Evolutionary conservation across 2,329 filamentous ascomycete species (phyloP).

Genomic region (Talaromyces sp.): DNA sequence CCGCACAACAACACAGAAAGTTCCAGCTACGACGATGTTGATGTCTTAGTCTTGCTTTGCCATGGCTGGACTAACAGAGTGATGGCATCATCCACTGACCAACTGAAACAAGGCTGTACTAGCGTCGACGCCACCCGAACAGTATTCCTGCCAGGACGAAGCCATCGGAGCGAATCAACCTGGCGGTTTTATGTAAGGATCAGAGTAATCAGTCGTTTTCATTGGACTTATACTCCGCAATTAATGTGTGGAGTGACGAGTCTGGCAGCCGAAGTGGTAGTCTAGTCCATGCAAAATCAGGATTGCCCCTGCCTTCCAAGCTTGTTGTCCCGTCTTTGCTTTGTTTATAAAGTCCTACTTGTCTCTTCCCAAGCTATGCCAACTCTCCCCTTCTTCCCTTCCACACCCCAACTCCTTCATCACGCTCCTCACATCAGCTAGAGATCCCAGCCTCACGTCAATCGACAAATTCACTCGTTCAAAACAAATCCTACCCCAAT

Average conservation of each 20-base stretch:
- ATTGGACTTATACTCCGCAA: neutral
- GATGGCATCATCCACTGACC: constrained; percentile 7
- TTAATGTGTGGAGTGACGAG: neutral
- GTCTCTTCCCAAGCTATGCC: neutral
- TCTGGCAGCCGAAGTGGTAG: neutral
- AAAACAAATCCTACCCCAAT: neutral
- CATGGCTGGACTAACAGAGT: neutral
- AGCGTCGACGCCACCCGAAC: constrained; percentile 12
- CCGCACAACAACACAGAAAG: neutral
- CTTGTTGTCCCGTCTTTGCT: neutral
- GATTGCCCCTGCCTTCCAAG: constrained; percentile 9
- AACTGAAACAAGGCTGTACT: constrained; percentile 11
- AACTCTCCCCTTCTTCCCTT: neutral
- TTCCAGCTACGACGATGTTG: neutral
- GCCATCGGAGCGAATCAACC: constrained; percentile 4
- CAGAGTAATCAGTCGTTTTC: neutral
- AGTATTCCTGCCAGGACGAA: neutral
- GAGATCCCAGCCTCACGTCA: neutral
- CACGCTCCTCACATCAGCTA: neutral
- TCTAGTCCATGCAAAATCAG: neutral
- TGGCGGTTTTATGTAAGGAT: constrained; percentile 4
- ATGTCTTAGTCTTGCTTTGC: neutral
- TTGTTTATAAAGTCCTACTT: constrained; percentile 1
- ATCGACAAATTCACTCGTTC: constrained; percentile 3
- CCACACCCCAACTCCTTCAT: neutral